Evolutionary conservation across 1,139 yeast species (phyloP).

Genomic region (Hansenula sp.): DNA sequence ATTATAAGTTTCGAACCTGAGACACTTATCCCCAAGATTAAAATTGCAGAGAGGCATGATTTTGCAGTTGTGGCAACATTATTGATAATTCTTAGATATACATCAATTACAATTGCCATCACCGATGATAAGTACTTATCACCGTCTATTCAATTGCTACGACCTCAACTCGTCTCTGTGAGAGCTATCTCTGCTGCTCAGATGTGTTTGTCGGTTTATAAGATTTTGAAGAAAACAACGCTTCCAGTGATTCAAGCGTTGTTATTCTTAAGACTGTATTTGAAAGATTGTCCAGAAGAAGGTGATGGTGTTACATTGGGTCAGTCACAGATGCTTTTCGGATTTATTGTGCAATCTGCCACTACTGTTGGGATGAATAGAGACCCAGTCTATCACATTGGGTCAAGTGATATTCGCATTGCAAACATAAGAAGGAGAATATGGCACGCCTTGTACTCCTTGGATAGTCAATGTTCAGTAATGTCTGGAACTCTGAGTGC

Average conservation of each 20-base stretch:
- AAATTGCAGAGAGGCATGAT: constrained; percentile 2
- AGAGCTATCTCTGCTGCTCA: constrained; percentile 10
- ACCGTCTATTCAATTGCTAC: background rate
- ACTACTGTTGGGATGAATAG: constrained; percentile 34
- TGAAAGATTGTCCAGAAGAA: constrained; percentile 27
- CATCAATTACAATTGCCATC: constrained; percentile 4
- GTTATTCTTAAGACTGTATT: constrained; percentile 11
- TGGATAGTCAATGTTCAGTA: background rate
- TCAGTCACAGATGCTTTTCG: constrained; percentile 31
- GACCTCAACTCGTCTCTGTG: constrained; percentile 4
- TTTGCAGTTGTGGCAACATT: constrained; percentile 2
- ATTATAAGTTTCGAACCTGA: background rate
- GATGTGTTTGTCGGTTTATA: constrained; percentile 12
- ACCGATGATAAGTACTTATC: constrained; percentile 4
- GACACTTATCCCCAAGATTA: background rate
- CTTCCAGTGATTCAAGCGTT: constrained; percentile 13
- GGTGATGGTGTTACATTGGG: constrained; percentile 32
- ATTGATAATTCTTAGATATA: constrained; percentile 4
- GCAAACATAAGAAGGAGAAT: constrained; percentile 1
- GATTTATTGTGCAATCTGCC: constrained; percentile 31
- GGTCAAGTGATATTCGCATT: background rate
- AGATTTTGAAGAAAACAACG: constrained; percentile 12
- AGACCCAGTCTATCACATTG: constrained; percentile 12
- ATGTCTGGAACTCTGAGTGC: background rate
- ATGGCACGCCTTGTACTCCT: background rate